phyloP scores from a whole-genome alignment of 1,139 yeast genomes.

The Debaryomycetaceae sp. region DNA sequence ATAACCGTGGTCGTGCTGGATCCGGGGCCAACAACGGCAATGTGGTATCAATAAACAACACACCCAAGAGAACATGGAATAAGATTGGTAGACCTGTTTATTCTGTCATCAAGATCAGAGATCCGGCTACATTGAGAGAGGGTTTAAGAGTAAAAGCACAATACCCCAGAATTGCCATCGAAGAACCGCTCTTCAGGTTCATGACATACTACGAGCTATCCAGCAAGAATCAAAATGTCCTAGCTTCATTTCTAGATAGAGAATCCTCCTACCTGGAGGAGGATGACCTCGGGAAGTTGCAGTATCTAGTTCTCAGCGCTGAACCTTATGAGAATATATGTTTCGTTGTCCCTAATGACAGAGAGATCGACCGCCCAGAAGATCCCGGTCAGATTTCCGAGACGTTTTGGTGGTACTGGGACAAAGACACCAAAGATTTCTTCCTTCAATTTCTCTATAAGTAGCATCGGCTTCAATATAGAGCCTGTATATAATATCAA shows the following conservation, averaged over 20 bases:
- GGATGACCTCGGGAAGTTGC: conserved; percentile 40
- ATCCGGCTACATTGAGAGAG: conserved; percentile 50
- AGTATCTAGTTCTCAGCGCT: conserved; percentile 71
- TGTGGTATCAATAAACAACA: conserved; percentile 25
- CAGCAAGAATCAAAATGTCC: conserved; percentile 32
- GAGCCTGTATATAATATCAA: conserved; percentile 1
- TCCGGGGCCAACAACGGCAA: conserved; percentile 2
- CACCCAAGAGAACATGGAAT: conserved; percentile 46
- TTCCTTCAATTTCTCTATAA: conserved; percentile 65
- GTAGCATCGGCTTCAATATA: neutral
- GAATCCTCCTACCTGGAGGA: conserved; percentile 16
- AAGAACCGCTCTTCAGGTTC: conserved; percentile 61
- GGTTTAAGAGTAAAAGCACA: conserved; percentile 64
- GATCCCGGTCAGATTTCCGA: conserved; percentile 31
- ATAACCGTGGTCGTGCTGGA: conserved; percentile 14
- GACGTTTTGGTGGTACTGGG: conserved; percentile 69
- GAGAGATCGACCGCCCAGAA: conserved; percentile 46
- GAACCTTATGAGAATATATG: conserved; percentile 83
- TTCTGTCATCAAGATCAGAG: conserved; percentile 63
- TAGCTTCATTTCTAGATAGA: conserved; percentile 20
- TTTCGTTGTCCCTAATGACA: conserved; percentile 60
- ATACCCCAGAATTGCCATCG: conserved; percentile 46
- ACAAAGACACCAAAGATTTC: conserved; percentile 62
- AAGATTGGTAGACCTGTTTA: conserved; percentile 74
- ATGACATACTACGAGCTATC: conserved; percentile 74